phyloP scores from a whole-genome alignment of 2,329 filamentous ascomycete genomes.

The Ophiosphaerella korrae region DNA sequence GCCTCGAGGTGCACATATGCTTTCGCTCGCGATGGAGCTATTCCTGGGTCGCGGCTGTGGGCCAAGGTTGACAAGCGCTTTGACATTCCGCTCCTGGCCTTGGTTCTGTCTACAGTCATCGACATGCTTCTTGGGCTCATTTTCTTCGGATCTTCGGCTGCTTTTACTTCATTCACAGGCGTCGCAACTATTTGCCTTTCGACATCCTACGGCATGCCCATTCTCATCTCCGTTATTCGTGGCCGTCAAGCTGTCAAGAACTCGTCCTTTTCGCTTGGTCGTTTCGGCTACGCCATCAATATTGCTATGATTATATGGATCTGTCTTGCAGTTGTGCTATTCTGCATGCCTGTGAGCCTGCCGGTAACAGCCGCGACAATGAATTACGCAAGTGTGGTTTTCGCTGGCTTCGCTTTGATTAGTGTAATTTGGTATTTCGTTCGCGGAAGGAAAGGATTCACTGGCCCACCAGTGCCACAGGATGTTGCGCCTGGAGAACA shows the following conservation, averaged over 20 bases:
- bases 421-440: conserved; percentile 46
- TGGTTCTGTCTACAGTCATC: conserved; percentile 70
- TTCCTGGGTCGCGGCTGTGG: conserved; percentile 72
- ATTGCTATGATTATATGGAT: conserved; percentile 73
- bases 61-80: conserved; percentile 67
- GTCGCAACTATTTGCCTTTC: conserved; percentile 80
- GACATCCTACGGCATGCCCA: conserved; percentile 76
- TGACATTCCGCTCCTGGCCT: conserved; percentile 72
- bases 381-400: conserved; percentile 53
- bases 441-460: conserved; percentile 45
- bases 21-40: conserved; percentile 75
- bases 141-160: conserved; percentile 77
- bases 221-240: conserved; percentile 71
- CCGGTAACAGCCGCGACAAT: conserved; percentile 48
- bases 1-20: conserved; percentile 76
- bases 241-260: conserved; percentile 68
- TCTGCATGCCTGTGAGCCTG: conserved; percentile 69
- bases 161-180: conserved; percentile 80
- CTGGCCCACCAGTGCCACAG: conserved; percentile 44
- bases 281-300: conserved; percentile 72
- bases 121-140: conserved; percentile 76
- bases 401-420: conserved; percentile 47
- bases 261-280: conserved; percentile 71
- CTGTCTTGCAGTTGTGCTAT: conserved; percentile 69
- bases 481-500: conserved; percentile 43